Conservation (phyloP, 2,329 filamentous ascomycete species). For the Penicillium sp. region DNA sequence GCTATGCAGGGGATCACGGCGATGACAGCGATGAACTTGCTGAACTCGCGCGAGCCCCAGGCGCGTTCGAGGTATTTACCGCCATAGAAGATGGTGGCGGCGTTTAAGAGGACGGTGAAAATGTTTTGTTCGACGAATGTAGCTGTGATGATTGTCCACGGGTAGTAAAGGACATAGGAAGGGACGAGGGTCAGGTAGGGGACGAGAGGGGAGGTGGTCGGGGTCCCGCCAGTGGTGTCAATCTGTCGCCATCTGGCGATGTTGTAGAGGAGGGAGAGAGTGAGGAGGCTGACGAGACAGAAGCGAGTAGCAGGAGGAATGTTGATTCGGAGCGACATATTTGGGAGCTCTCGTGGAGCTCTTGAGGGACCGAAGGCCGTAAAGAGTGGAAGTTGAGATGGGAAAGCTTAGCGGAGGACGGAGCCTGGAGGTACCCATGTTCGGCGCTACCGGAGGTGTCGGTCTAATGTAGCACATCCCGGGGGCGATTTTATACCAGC, state of each 20-base stretch:
- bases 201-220: conserved; percentile 57
- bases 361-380: conserved; percentile 2
- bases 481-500: too few relatives aligned
- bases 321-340: conserved; percentile 78
- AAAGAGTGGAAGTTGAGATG: conserved; percentile 10
- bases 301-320: conserved; percentile 86
- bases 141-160: conserved; percentile 85
- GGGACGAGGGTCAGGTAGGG: conserved; percentile 88
- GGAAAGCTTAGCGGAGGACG: conserved; percentile 6
- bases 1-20: conserved; percentile 76
- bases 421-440: conserved; percentile 3
- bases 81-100: conserved; percentile 78
- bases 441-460: not conserved
- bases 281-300: conserved; percentile 68
- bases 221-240: conserved; percentile 56
- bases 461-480: not conserved
- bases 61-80: conserved; percentile 93
- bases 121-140: conserved; percentile 91
- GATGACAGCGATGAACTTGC: conserved; percentile 77
- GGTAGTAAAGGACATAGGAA: conserved; percentile 76
- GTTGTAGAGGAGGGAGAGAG: conserved; percentile 75
- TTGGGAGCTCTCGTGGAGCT: conserved; percentile 32
- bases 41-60: conserved; percentile 89
- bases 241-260: conserved; percentile 60
- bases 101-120: conserved; percentile 75